Base-by-base conservation (phyloP, 1,284 basidiomycete species). In the Mycosarcoma maydis region DNA sequence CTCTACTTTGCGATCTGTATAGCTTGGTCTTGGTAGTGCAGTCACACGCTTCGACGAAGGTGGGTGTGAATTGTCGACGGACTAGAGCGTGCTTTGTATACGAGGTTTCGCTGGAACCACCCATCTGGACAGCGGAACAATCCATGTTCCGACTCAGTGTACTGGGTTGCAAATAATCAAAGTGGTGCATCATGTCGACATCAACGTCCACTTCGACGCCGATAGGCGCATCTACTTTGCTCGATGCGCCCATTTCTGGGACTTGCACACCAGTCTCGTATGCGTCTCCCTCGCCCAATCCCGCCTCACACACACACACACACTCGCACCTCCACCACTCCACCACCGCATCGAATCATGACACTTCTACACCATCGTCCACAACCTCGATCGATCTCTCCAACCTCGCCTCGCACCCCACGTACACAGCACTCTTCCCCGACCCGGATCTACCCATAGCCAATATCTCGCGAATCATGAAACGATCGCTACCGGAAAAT, bases 381-480 rank as follows among this genome's bases (percentile, higher is more conserved):
- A 13, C 48, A 1, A n/a, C 48, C 11, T 53, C 57, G 1, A 6
- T 60, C n/a, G 64, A 65, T n/a, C 40, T 48, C 0, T 24, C 51
- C 43, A 57, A 58, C 37, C 50, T 59, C 22, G 42, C 49, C 20
- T 30, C 51, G 2, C 57, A 71, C 23, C 62, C 69, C 2, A 38
- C 54, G 17, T 72, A 62, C 48, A 19, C 54, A 2, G 46, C 69
- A 4, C 58, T 72, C 47, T 72, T 67, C 22, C 60, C 64, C 0
- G 70, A 64, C 13, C 71, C 73, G 1, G 76, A 78, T 37, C 38
- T 76, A 20, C 76, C 72, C 23, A 96, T 97, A 67, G 94, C 94
- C 46, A 97, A 97, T 81, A 93, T 97, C 13, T 89, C 92, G 16
- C 87, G 94, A 4, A 94, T 97, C 76, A 97, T 97, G 94, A 96